phyloP scores from a whole-genome alignment of 1,284 basidiomycete species.

The Taiwanofungus camphoratus region DNA sequence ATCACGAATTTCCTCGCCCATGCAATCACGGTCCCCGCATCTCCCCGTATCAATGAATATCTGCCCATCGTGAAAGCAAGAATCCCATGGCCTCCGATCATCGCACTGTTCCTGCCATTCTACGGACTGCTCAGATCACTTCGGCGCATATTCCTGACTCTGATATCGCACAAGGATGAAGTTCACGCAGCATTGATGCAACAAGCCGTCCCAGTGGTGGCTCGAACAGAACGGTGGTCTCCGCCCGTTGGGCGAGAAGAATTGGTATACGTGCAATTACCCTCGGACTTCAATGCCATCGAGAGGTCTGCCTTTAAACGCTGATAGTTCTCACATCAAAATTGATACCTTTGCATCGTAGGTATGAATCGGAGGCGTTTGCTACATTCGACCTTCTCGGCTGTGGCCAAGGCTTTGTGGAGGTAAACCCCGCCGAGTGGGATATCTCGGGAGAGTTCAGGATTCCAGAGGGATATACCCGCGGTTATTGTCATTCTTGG shows the following conservation, averaged over 20 bases:
- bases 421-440: neutral
- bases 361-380: too few species aligned
- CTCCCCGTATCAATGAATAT: slow-evolving; percentile 1
- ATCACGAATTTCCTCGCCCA: slow-evolving; percentile 5
- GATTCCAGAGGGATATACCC: slow-evolving; percentile 1
- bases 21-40: neutral
- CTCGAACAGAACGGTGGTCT: slow-evolving; percentile 1
- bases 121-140: slow-evolving; percentile 4
- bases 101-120: slow-evolving; percentile 5
- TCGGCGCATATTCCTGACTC: too few species aligned
- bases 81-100: neutral
- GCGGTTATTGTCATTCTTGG: too few species aligned
- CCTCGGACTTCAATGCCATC: neutral
- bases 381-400: neutral
- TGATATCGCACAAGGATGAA: slow-evolving; percentile 1
- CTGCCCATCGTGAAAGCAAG: neutral
- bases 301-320: too few species aligned
- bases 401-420: neutral
- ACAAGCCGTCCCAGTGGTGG: slow-evolving; percentile 2
- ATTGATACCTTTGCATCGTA: too few species aligned
- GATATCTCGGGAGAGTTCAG: neutral
- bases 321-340: too few species aligned
- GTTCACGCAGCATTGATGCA: slow-evolving; percentile 5
- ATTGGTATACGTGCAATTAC: slow-evolving; percentile 1
- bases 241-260: neutral